Conservation (phyloP, 345 rosid genomes). For the Aquilaria yunnanensis region DNA sequence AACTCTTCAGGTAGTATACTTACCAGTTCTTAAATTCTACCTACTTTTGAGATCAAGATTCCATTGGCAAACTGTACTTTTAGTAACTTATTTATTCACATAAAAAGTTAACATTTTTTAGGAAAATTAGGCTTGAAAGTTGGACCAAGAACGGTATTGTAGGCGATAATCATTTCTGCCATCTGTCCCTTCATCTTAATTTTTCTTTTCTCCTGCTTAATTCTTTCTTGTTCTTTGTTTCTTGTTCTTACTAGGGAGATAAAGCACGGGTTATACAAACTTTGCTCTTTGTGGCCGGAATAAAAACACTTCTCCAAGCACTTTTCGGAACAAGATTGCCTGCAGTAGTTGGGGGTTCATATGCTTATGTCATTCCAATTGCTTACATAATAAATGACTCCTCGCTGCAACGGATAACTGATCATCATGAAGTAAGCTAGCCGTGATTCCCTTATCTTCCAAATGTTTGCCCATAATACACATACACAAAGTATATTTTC, state of each 20-base stretch:
- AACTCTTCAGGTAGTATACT: slow-evolving; percentile 7
- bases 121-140: no score
- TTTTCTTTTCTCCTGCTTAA: not conserved
- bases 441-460: not conserved
- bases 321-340: slow-evolving; percentile 89
- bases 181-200: not conserved
- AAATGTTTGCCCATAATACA: not conserved
- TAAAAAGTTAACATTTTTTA: no score
- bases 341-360: slow-evolving; percentile 84
- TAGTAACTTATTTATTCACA: no score
- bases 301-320: slow-evolving; percentile 87
- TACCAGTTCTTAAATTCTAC: slow-evolving; percentile 5
- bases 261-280: slow-evolving; percentile 87
- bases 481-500: not conserved
- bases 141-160: not conserved
- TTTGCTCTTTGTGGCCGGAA: slow-evolving; percentile 77
- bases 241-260: slow-evolving; percentile 52
- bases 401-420: slow-evolving; percentile 45
- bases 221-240: slow-evolving; percentile 1
- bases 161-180: not conserved
- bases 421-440: slow-evolving; percentile 60
- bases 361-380: slow-evolving; percentile 64
- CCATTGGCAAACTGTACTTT: not conserved
- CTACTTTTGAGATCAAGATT: slow-evolving; percentile 10
- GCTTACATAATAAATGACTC: slow-evolving; percentile 78